phyloP scores from a whole-genome alignment of 1,139 yeast genomes.

The Pneumocystis jirovecii region DNA sequence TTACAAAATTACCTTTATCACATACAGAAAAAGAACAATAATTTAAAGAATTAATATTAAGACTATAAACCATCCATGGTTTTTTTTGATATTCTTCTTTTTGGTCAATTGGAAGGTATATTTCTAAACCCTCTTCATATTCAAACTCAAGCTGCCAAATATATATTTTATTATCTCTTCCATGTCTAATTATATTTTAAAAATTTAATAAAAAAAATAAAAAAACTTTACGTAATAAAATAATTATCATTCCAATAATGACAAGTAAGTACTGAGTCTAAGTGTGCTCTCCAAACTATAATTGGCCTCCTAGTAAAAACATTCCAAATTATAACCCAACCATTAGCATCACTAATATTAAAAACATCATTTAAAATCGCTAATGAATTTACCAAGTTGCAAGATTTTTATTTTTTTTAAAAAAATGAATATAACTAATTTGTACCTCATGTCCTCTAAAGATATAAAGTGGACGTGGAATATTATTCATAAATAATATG shows the following conservation, averaged over 20 bases:
- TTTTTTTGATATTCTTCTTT: neutral
- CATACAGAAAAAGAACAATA: neutral
- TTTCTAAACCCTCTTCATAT: neutral
- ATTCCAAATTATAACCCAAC: slow-evolving; percentile 1
- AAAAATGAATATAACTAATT: neutral
- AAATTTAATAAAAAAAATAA: neutral
- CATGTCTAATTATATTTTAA: neutral
- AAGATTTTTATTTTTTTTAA: neutral
- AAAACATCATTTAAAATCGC: neutral
- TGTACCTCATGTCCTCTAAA: neutral
- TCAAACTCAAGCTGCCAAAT: neutral
- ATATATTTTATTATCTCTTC: slow-evolving; percentile 1
- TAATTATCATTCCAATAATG: neutral
- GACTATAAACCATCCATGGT: neutral
- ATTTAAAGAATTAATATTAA: neutral
- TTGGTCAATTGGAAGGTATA: neutral
- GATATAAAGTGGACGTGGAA: neutral
- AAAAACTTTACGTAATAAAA: neutral
- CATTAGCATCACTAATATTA: slow-evolving; percentile 1
- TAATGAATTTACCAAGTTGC: neutral
- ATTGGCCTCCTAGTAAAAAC: neutral
- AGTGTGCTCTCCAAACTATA: slow-evolving; percentile 1
- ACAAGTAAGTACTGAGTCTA: neutral
- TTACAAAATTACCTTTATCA: neutral
- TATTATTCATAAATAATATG: neutral